These are phyloP conservation scores for Clonostachys rosea DNA, from an alignment of 2,329 filamentous ascomycete genomes.

Conservation along the genomic window DNA sequence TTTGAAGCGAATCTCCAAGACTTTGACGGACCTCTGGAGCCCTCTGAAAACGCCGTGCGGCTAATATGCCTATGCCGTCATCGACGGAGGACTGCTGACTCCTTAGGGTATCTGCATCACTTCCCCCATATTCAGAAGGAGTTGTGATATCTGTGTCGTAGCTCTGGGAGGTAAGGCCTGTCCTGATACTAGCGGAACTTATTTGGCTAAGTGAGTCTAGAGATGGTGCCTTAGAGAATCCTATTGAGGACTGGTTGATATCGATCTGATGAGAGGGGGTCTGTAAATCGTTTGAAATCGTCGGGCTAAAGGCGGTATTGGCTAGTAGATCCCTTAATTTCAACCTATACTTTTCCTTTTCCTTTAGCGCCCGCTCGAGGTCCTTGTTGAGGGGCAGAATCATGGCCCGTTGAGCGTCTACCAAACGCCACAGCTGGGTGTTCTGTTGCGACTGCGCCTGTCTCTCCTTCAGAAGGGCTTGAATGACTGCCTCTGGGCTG, in stretches of 20 bases:
- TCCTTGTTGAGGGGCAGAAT: conserved; percentile 93
- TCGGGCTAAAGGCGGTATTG: conserved; percentile 11
- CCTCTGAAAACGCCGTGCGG: no score
- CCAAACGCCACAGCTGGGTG: conserved; percentile 86
- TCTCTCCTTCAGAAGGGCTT: conserved; percentile 87
- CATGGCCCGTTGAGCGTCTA: conserved; percentile 94
- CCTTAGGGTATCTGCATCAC: no score
- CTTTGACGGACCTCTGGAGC: no score
- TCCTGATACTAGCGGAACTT: no score
- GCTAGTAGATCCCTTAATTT: conserved; percentile 70
- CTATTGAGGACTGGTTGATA: neutral
- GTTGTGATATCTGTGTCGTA: no score
- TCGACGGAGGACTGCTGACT: no score
- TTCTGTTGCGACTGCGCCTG: conserved; percentile 86
- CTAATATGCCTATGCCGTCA: no score
- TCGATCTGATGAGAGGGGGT: conserved; percentile 9
- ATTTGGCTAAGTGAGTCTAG: conserved; percentile 45
- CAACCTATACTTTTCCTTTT: conserved; percentile 90
- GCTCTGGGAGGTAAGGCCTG: no score
- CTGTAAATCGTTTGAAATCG: neutral
- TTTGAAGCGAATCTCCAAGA: no score
- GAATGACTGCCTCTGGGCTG: conserved; percentile 82
- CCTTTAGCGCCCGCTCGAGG: conserved; percentile 82
- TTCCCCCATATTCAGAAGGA: no score
- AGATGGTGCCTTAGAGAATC: conserved; percentile 38